A percentile compares a stretch with the other conserved stretches of the same genome.
These are phyloP conservation scores for Talaromyces sp. DNA, from an alignment of 2,329 filamentous ascomycete genomes.

Conservation along the genomic window DNA sequence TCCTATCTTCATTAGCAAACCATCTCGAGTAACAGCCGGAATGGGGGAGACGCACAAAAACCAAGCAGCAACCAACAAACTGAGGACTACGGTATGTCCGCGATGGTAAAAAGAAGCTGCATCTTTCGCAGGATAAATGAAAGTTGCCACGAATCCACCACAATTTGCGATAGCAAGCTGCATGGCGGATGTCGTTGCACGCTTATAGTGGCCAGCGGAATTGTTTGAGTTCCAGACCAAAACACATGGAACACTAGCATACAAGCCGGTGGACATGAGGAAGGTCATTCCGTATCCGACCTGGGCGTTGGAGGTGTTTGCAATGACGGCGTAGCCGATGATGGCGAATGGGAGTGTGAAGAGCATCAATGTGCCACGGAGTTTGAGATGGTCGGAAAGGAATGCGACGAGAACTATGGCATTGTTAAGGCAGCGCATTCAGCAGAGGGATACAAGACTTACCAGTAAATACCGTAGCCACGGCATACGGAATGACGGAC, in stretches of 20 bases:
- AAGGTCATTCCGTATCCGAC: slow-evolving; percentile 66
- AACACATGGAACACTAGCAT: slow-evolving; percentile 61
- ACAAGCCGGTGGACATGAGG: slow-evolving; percentile 65
- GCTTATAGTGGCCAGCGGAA: slow-evolving; percentile 67
- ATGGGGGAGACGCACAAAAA: slow-evolving; percentile 53
- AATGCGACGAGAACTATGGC: slow-evolving; percentile 44
- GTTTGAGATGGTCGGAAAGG: slow-evolving; percentile 59
- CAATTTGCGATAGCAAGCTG: slow-evolving; percentile 67
- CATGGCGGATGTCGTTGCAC: slow-evolving; percentile 64
- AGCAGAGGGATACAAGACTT: too few species aligned
- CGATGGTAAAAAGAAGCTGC: slow-evolving; percentile 56
- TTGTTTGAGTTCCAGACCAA: slow-evolving; percentile 68
- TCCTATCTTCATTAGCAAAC: slow-evolving; percentile 39
- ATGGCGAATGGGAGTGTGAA: slow-evolving; percentile 64
- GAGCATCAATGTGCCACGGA: slow-evolving; percentile 63
- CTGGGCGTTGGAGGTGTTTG: slow-evolving; percentile 52
- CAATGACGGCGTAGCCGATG: slow-evolving; percentile 63
- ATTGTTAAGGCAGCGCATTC: too few species aligned
- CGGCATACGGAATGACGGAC: slow-evolving; percentile 64
- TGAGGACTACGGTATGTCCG: slow-evolving; percentile 62
- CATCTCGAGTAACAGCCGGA: neutral
- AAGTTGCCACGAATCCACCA: slow-evolving; percentile 65
- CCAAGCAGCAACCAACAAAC: slow-evolving; percentile 62
- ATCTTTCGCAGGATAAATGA: slow-evolving; percentile 60
- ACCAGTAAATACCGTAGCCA: slow-evolving; percentile 58